Percentiles rank a stretch among this genome's conserved stretches.
phyloP scores from a whole-genome alignment of 208 protist genomes.

The Borovskyia barvae region DNA sequence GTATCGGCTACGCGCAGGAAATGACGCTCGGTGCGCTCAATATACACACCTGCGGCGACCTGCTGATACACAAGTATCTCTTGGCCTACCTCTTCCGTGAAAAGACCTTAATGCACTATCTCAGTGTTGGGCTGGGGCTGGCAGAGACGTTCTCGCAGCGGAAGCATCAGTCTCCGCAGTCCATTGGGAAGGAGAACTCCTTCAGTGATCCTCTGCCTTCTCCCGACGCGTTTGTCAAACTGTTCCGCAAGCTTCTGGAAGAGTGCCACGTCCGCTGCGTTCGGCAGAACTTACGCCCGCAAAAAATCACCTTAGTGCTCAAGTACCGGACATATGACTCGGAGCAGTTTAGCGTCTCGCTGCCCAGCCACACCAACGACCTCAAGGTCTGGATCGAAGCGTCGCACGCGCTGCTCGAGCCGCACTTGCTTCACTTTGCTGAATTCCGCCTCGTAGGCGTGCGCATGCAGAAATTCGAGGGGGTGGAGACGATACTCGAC shows the following conservation, averaged over 20 bases:
- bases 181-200: conserved; percentile 75
- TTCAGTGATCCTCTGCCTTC: conserved; percentile 60
- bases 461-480: conserved; percentile 62
- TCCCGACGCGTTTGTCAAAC: conserved; percentile 45
- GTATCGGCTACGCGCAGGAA: conserved; percentile 82
- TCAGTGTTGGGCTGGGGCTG: conserved; percentile 71
- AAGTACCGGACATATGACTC: conserved; percentile 76
- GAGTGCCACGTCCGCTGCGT: conserved; percentile 57
- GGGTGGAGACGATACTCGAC: not conserved
- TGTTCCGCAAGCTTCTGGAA: conserved; percentile 52
- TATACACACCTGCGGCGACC: conserved; percentile 72
- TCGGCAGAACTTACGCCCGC: conserved; percentile 42
- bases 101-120: conserved; percentile 79
- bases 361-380: conserved; percentile 66
- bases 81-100: conserved; percentile 72
- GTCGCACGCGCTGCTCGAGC: conserved; percentile 53
- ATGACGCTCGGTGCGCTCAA: conserved; percentile 61
- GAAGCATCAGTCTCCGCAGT: conserved; percentile 50
- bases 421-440: conserved; percentile 54
- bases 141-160: conserved; percentile 50
- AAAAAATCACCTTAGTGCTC: conserved; percentile 54
- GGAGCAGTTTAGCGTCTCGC: conserved; percentile 56
- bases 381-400: conserved; percentile 63
- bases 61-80: conserved; percentile 70
- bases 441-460: conserved; percentile 78